Percentiles rank a stretch among this genome's conserved stretches.
Conservation (phyloP, 805 yeast genomes). For the Zygosaccharomyces kombuchaensis region DNA sequence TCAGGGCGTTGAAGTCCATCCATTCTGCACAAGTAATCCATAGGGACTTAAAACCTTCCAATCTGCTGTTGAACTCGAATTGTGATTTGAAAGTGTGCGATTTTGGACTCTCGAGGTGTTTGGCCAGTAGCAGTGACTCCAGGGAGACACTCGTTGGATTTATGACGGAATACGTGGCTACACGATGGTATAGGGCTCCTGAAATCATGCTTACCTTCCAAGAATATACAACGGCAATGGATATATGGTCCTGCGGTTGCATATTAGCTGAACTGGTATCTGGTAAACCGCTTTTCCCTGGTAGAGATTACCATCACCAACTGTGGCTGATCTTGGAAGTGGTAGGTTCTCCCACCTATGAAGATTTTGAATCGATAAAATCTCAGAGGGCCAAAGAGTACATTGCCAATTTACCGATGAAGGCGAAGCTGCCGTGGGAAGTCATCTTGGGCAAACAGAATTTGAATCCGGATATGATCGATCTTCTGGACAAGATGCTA, state of each 20-base stretch:
- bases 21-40: conserved; percentile 73
- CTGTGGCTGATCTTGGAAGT: conserved; percentile 60
- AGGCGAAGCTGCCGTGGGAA: conserved; percentile 48
- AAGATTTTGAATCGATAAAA: conserved; percentile 69
- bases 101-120: conserved; percentile 65
- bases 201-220: conserved; percentile 74
- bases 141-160: conserved; percentile 47
- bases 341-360: conserved; percentile 69
- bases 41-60: conserved; percentile 73
- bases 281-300: conserved; percentile 67
- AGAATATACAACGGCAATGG: conserved; percentile 71
- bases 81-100: conserved; percentile 78
- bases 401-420: conserved; percentile 60
- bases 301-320: conserved; percentile 69
- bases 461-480: conserved; percentile 47
- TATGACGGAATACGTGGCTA: conserved; percentile 78
- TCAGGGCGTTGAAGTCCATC: conserved; percentile 65
- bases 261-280: conserved; percentile 65
- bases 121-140: conserved; percentile 39
- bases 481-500: conserved; percentile 62
- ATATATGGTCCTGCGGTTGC: conserved; percentile 79
- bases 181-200: conserved; percentile 83
- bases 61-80: conserved; percentile 58
- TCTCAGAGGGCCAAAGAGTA: conserved; percentile 74
- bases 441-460: conserved; percentile 24